Conservation (phyloP, 225 moss, liverwort and hornwort genomes). For the Pleurozium schreberi region DNA sequence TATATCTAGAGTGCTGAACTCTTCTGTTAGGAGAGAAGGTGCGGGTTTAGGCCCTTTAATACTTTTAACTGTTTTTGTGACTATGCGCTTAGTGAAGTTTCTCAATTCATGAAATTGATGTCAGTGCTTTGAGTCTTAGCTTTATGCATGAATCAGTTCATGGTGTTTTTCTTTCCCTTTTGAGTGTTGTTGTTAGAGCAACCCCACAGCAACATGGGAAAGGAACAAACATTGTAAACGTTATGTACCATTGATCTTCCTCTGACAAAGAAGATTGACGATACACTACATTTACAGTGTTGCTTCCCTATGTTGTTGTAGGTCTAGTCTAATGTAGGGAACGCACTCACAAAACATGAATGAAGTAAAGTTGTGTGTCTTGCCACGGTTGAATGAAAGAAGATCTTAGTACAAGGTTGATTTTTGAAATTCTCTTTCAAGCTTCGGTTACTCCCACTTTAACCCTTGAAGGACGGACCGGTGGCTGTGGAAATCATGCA, state of each 20-base stretch:
- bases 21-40: background rate
- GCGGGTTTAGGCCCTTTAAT: background rate
- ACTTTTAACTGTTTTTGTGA: background rate
- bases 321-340: too few relatives aligned
- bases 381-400: background rate
- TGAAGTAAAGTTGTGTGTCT: background rate
- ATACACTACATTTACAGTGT: too few relatives aligned
- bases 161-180: background rate
- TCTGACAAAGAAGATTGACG: too few relatives aligned
- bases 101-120: background rate
- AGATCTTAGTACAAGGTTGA: background rate
- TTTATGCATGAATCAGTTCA: background rate
- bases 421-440: background rate
- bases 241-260: too few relatives aligned
- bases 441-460: background rate
- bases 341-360: background rate
- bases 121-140: background rate
- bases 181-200: too few relatives aligned
- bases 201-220: too few relatives aligned
- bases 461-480: too few relatives aligned
- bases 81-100: background rate
- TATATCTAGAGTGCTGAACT: background rate
- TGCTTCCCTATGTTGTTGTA: too few relatives aligned
- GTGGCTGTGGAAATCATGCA: too few relatives aligned
- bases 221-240: too few relatives aligned